phyloP scores from a whole-genome alignment of 345 rosid species.

The Bruguiera sexangula region DNA sequence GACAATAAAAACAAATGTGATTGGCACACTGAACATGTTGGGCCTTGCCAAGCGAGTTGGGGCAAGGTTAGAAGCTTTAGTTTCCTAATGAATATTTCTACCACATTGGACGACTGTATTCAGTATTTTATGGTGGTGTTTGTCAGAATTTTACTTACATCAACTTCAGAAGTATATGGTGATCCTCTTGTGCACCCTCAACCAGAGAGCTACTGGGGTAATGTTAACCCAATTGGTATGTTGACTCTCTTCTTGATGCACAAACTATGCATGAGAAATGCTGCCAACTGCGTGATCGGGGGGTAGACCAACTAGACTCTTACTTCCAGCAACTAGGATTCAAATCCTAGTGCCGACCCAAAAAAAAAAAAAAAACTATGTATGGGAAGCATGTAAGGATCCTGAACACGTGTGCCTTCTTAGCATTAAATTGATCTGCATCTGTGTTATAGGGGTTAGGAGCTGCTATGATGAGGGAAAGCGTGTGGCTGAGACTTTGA shows the following conservation, averaged over 20 bases:
- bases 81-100: constrained; percentile 5
- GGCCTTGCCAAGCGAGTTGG: constrained; percentile 99
- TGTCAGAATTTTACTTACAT: constrained; percentile 84
- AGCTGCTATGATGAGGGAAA: constrained; percentile 99
- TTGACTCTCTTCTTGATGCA: constrained; percentile 1
- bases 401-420: background rate
- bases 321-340: too few relatives aligned
- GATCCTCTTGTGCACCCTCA: constrained; percentile 96
- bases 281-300: too few relatives aligned
- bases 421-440: background rate
- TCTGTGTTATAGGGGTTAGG: constrained; percentile 56
- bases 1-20: constrained; percentile 97
- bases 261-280: too few relatives aligned
- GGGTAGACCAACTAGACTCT: too few relatives aligned
- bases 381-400: too few relatives aligned
- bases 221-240: constrained; percentile 91
- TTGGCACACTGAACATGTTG: constrained; percentile 95
- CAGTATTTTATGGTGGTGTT: constrained; percentile 4
- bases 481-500: constrained; percentile 96
- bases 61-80: constrained; percentile 53
- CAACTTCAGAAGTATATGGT: constrained; percentile 96
- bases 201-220: constrained; percentile 95
- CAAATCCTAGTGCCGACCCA: too few relatives aligned
- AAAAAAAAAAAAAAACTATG: too few relatives aligned
- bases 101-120: background rate